Evolutionary conservation across 2,329 filamentous ascomycete species (phyloP).

Genomic region (Triangularia setosa): DNA sequence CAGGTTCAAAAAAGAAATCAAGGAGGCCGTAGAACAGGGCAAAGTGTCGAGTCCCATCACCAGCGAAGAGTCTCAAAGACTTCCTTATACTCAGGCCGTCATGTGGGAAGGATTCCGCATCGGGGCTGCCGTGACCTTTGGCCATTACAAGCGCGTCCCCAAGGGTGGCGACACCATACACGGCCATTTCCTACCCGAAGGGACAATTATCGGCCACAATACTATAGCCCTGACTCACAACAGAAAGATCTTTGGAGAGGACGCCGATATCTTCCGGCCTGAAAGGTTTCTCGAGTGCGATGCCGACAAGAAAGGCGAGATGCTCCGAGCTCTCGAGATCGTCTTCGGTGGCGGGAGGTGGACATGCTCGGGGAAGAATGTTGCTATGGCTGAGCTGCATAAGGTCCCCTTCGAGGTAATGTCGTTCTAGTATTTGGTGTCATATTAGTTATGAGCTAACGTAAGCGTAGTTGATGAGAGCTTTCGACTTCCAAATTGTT

Average conservation of each 20-base stretch:
- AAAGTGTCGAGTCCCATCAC: slow-evolving; percentile 23
- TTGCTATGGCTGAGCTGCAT: slow-evolving; percentile 40
- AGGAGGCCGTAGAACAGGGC: slow-evolving; percentile 3
- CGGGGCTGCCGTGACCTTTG: slow-evolving; percentile 11
- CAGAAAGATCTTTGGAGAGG: slow-evolving; percentile 32
- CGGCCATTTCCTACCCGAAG: slow-evolving; percentile 30
- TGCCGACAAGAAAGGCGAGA: slow-evolving; percentile 12
- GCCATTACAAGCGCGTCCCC: slow-evolving; percentile 26
- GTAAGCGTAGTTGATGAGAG: slow-evolving; percentile 13
- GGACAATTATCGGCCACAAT: slow-evolving; percentile 22
- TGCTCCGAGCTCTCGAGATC: slow-evolving; percentile 26
- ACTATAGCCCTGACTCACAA: slow-evolving; percentile 13
- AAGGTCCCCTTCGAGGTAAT: slow-evolving; percentile 41
- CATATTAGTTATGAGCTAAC: neutral
- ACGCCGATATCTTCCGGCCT: slow-evolving; percentile 41
- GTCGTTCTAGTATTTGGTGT: neutral
- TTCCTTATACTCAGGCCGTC: slow-evolving; percentile 22
- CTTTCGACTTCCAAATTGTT: slow-evolving; percentile 30
- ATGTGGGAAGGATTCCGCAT: slow-evolving; percentile 24
- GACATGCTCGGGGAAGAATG: slow-evolving; percentile 38
- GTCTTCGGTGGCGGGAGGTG: slow-evolving; percentile 39
- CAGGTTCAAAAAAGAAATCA: slow-evolving; percentile 16
- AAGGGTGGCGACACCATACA: slow-evolving; percentile 26
- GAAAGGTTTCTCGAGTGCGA: slow-evolving; percentile 42
- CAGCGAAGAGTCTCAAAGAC: slow-evolving; percentile 7